Conservation (phyloP, 2,329 filamentous ascomycete species). For the Phaeosphaeria sp. region DNA sequence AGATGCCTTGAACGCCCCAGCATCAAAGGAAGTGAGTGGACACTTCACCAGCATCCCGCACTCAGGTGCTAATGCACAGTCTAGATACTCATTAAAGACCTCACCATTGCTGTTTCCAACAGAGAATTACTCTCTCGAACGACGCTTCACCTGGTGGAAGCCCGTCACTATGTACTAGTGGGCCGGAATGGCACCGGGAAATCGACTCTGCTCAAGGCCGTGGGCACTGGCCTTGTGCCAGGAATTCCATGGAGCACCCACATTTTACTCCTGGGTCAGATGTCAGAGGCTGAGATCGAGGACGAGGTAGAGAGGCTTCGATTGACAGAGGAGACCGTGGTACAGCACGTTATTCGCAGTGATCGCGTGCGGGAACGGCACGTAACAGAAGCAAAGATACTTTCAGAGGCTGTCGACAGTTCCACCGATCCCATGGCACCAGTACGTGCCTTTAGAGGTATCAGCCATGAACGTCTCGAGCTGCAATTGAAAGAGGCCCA, state of each 20-base stretch:
- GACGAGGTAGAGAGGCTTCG: conserved; percentile 43
- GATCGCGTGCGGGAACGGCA: conserved; percentile 60
- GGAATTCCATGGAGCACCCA: conserved; percentile 56
- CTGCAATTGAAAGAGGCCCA: conserved; percentile 72
- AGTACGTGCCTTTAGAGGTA: conserved; percentile 65
- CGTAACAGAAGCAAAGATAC: conserved; percentile 67
- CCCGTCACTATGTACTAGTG: conserved; percentile 77
- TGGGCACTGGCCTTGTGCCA: conserved; percentile 79
- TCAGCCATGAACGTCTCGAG: conserved; percentile 69
- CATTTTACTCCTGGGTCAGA: conserved; percentile 47
- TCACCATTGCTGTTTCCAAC: conserved; percentile 70
- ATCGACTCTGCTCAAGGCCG: conserved; percentile 77
- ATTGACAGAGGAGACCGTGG: conserved; percentile 55
- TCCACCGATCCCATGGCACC: conserved; percentile 63
- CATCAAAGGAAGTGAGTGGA: conserved; percentile 42
- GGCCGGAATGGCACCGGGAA: conserved; percentile 86
- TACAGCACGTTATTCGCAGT: conserved; percentile 70
- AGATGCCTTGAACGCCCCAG: conserved; percentile 47
- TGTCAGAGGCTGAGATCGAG: conserved; percentile 21
- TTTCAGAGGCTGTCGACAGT: conserved; percentile 67
- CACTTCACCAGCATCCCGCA: no score
- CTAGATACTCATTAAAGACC: conserved; percentile 65
- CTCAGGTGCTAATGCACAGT: conserved; percentile 3
- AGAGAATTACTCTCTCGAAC: conserved; percentile 74
- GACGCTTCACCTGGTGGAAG: conserved; percentile 74